Base-by-base conservation (phyloP, 805 yeast genomes). In the Lipomyces spencermartinsiae region DNA sequence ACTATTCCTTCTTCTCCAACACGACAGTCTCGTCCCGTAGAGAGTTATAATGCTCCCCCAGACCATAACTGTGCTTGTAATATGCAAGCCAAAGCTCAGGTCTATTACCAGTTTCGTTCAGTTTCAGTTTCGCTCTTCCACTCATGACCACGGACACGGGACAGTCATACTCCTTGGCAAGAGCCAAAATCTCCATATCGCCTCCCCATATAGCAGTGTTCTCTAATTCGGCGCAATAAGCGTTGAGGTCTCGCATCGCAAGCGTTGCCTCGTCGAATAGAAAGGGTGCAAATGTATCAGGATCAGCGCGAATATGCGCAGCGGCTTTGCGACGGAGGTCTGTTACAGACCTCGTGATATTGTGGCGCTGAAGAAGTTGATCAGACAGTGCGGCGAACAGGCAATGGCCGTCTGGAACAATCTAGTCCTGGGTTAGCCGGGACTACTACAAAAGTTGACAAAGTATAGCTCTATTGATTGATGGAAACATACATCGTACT, bases 41-140 rank as follows among this genome's bases (percentile, higher is more conserved):
- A 22, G 97, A 92, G 77, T 94, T 94, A 79, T 94, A 94, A 80
- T 94, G 99, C 79, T 93, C 98, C 34, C 99, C 99, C 31, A 94
- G 83, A 0, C 97, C 95, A 77, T 87, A 94, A 16, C 87, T 85
- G 76, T 93, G 95, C 77, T 89, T 90, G 78, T 91, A 94, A 76
- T 88, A 94, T 0, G 92, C 97, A 66, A 94, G 76, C 71, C 86
- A 86, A 73, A 94, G 80, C 73, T 81, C 81, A 2, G 74, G 72
- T 1, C 77, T 73, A 4, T 69, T n/a, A 0, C 85, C 89, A 0
- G 81, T 83, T 71, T 86, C 92, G 73, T 91, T 90, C 65, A 91
- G 85, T 49, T 74, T 77, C 72, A 89, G 81, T 1, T 89, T 83
- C 4, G 93, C 84, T 54, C 92, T 84, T 0, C 96, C 97, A 59